Base-by-base conservation (phyloP, 495 filamentous ascomycete species). In the Annulohypoxylon maeteangense region DNA sequence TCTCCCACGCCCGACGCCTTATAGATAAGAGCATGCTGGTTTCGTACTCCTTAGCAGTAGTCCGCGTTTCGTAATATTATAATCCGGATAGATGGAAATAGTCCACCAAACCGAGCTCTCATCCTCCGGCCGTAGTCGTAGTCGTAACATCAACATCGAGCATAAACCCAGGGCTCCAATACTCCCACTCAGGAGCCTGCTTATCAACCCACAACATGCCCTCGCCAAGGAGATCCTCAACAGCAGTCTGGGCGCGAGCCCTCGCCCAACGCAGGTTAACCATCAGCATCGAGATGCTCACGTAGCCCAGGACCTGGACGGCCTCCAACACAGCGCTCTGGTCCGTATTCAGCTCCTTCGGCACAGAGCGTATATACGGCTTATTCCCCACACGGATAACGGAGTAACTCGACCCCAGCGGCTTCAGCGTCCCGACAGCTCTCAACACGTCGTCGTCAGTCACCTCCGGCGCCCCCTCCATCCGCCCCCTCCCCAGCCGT, bases 331-430 rank as follows among this genome's bases (percentile, higher is more conserved):
- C 95, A 7, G 89, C 92, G 53, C 91, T 89, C 81, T 99, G 95
- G 76, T 99, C 95, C 12, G 89, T 94, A 75, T 97, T 98, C 58
- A 99, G 86, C 81, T 99, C 96, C 80, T 97, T 97, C 1, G 95
- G 96, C 34, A 98, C 89, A 1, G 93, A 97, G 18, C 96, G 88
- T 54, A 99, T 96, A 81, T 95, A 96, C 60, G 90, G 86, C 76
- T 92, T 92, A 70, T 86, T 86, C 6, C 96, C 95, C 56, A 99
- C 89, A 31, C 81, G 88, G 62, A 96, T 83, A 57, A 95, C 89
- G 8, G 91, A 89, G 81, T 97, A 97, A 8, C 92, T 92, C 2
- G 91, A 93, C 0, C 94, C 94, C 2, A 99, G 86, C 10, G 95
- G 95, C 69, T 91, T 89, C 16, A 99, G 85, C 11, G 94, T 94